Conservation (phyloP, 495 filamentous ascomycete genomes). For the Neurospora sp. region DNA sequence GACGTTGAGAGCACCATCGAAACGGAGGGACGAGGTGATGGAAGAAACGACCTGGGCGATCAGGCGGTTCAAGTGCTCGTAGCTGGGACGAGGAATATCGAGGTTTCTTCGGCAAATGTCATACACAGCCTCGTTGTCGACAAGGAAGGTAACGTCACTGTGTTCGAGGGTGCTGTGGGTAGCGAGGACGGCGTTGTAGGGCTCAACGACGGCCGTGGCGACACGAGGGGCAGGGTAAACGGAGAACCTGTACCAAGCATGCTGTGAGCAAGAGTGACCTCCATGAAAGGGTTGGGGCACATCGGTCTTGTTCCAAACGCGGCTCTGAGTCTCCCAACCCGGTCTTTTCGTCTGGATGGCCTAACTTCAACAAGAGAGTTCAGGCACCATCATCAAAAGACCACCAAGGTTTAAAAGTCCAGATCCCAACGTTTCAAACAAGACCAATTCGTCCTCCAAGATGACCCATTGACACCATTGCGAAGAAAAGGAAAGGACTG, state of each 20-base stretch:
- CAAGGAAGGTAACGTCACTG: slow-evolving; percentile 85
- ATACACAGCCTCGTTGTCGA: slow-evolving; percentile 90
- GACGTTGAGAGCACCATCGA: slow-evolving; percentile 85
- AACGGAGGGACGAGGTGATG: slow-evolving; percentile 82
- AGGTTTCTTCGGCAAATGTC: slow-evolving; percentile 85
- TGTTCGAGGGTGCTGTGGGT: slow-evolving; percentile 93
- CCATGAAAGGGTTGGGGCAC: not conserved
- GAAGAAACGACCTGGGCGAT: slow-evolving; percentile 90
- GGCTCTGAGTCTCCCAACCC: not conserved
- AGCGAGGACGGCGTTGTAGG: slow-evolving; percentile 84
- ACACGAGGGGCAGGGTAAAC: slow-evolving; percentile 81
- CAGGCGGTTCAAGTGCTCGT: slow-evolving; percentile 81
- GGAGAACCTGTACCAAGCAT: slow-evolving; percentile 40
- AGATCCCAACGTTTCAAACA: not conserved
- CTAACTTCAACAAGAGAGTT: not conserved
- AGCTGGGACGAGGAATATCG: slow-evolving; percentile 77
- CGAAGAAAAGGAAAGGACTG: not conserved
- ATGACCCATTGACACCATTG: not conserved
- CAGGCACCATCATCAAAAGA: not conserved
- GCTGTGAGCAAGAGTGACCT: not conserved
- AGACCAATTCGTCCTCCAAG: not conserved
- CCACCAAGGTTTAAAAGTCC: not conserved
- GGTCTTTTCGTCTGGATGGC: not conserved
- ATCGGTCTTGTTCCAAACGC: not conserved
- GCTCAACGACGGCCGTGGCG: slow-evolving; percentile 83